Conservation (phyloP, 176 grass and related monocot genomes). For the Aegilops bicornis region DNA sequence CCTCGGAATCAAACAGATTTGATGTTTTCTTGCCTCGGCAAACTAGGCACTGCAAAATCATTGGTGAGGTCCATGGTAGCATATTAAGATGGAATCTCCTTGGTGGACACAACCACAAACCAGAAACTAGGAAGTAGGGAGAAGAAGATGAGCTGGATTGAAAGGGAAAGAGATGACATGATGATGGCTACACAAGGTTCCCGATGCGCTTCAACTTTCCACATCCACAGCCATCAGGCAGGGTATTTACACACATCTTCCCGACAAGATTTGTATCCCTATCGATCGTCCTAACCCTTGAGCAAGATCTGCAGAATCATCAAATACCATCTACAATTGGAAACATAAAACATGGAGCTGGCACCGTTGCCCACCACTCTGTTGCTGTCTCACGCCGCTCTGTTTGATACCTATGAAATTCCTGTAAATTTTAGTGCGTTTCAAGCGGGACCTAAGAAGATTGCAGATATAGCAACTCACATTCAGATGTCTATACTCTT, state of each 20-base stretch:
- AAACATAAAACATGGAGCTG: background rate
- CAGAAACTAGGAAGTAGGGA: background rate
- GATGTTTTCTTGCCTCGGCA: no score
- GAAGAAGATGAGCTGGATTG: background rate
- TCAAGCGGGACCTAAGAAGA: background rate
- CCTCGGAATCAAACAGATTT: no score
- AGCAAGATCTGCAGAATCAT: background rate
- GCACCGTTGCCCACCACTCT: slow-evolving; percentile 1
- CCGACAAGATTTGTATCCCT: background rate
- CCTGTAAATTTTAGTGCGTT: background rate
- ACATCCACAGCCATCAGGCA: background rate
- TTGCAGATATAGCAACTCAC: background rate
- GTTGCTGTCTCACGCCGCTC: background rate
- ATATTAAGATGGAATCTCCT: no score
- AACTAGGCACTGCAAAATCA: no score
- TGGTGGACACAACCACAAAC: background rate
- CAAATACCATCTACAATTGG: slow-evolving; percentile 11
- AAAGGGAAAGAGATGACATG: slow-evolving; percentile 19
- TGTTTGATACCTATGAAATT: background rate
- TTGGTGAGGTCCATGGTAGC: no score
- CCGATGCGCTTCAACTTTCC: background rate
- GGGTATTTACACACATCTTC: background rate
- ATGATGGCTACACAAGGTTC: background rate
- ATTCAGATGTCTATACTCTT: background rate
- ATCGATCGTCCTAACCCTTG: background rate